Evolutionary conservation across 306 rosid genomes (phyloP), one percentile per base, ranked within the genome.

Genomic region (Fragaria vesca): DNA sequence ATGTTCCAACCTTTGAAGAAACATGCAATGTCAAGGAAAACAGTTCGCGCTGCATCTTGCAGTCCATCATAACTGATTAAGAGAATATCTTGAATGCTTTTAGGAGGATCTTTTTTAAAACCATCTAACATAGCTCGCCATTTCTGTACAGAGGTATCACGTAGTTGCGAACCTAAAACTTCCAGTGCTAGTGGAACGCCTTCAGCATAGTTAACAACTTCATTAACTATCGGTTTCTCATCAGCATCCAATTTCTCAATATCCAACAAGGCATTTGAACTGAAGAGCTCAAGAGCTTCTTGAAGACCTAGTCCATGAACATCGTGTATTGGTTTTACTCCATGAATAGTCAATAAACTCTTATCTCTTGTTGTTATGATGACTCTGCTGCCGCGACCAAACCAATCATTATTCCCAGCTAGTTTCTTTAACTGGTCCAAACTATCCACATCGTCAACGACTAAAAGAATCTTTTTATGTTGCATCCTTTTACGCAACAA

Each of bases 161-260:
- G 63, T 72, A 89, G 40, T 74, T 62, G 55, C 0, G 82, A 78
- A 16, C 90, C 92, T 65, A 89, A 76, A 47, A 81, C 82, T 66
- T 72, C 61, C 57, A 86, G 24, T 28, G 83, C 87, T 72, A 86
- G 8, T 21, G 92, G 92, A 21, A 69, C 3, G 28, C 73, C 73
- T 2, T 69, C 11, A 12, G 55, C 55, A 69, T 69, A 69, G 4
- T 69, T 0, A 4, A 69, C 72, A 8, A n/a, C 32, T n/a, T 15
- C 5, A 5, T 1, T 21, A 24, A 58, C 17, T 10, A 3, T 2
- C 6, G 4, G 72, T 38, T 66, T 36, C 71, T 66, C n/a, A 38
- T 46, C 51, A 46, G 13, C 16, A 46, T 46, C 16, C 51, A 12
- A 40, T 0, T 40, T 46, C 5, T 11, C 18, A 46, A 17, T 66